Evolutionary conservation across 75 land plant species (phyloP), one percentile per base, ranked within the genome.

Genomic region (Sequoiadendron giganteum): DNA sequence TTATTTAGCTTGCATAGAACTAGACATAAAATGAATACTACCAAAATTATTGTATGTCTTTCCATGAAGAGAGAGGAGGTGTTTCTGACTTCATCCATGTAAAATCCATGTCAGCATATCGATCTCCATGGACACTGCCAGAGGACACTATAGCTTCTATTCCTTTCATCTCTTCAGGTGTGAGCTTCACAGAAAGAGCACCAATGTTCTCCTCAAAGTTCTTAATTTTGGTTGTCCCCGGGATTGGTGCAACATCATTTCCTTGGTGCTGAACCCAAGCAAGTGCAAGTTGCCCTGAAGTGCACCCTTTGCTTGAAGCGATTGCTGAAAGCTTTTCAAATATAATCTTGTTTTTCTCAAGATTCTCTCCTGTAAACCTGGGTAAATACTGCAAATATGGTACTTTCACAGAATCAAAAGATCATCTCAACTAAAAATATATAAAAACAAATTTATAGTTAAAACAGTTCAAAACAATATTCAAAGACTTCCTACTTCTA

Each of bases 201-300:
- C 52, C 52, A 10, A 48, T 10, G 13, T 48, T 48, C 52, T 48
- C 52, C 52, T 48, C 52, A 10, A 48, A 48, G 8, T 48, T 48
- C 52, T 48, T 48, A 10, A 48, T 10, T 48, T 48, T 48, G 52
- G 52, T 48, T 48, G 52, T 48, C 52, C 52, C 52, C 9, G 52
- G 52, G 11, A 48, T 48, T 48, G 52, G 52, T 48, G 52, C 52
- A 48, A 48, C 52, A 48, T 48, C 52, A 10, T 48, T 48, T 48
- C 52, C 52, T 48, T 48, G 52, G 52, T 48, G 52, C 0, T 48
- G 52, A 48, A 48, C 52, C 52, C 52, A 48, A 48, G 52, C 52
- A 48, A 48, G 52, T 48, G 52, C 91, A 32, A 94, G 92, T 89
- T 94, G 95, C 15, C 94, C 92, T 54, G 95, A 89, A 3, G 91